Percentiles rank a stretch among this genome's conserved stretches.
Conservation (phyloP, 768 basidiomycete genomes). For the Pisolithus microcarpus region DNA sequence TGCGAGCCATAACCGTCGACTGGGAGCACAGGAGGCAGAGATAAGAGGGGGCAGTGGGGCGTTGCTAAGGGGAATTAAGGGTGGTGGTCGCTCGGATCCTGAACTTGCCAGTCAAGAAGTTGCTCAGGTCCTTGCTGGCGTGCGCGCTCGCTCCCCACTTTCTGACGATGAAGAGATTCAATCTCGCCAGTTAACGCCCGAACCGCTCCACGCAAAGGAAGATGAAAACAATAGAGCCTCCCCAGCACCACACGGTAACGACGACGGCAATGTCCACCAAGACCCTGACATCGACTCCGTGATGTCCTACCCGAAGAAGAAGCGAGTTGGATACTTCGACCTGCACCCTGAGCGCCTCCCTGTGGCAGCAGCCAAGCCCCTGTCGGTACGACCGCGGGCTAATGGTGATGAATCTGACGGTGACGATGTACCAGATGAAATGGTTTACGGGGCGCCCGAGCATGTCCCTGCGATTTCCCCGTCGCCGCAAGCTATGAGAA, state of each 20-base stretch:
- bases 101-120: constrained; percentile 70
- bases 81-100: constrained; percentile 44
- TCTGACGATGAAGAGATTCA: constrained; percentile 36
- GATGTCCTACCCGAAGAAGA: constrained; percentile 28
- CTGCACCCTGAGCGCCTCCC: constrained; percentile 67
- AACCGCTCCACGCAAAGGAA: constrained; percentile 1
- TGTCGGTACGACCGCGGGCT: constrained; percentile 21
- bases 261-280: constrained; percentile 33
- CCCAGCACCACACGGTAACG: constrained; percentile 7
- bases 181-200: constrained; percentile 14
- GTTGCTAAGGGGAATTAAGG: constrained; percentile 23
- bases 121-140: constrained; percentile 60
- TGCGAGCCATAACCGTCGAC: constrained; percentile 43
- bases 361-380: constrained; percentile 6
- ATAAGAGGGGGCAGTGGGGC: constrained; percentile 20
- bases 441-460: constrained; percentile 27
- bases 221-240: not conserved
- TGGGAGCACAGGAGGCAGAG: constrained; percentile 52
- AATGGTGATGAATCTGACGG: constrained; percentile 29
- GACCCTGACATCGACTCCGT: constrained; percentile 42
- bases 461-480: constrained; percentile 2
- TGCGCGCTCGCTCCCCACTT: constrained; percentile 30
- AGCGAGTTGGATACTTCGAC: constrained; percentile 66
- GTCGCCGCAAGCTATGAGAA: constrained; percentile 21
- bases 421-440: constrained; percentile 29